A percentile compares a stretch with the other conserved stretches of the same genome.
These are phyloP conservation scores for Orbilia blumenaviensis DNA, from an alignment of 2,329 filamentous ascomycete species.

Conservation along the genomic window DNA sequence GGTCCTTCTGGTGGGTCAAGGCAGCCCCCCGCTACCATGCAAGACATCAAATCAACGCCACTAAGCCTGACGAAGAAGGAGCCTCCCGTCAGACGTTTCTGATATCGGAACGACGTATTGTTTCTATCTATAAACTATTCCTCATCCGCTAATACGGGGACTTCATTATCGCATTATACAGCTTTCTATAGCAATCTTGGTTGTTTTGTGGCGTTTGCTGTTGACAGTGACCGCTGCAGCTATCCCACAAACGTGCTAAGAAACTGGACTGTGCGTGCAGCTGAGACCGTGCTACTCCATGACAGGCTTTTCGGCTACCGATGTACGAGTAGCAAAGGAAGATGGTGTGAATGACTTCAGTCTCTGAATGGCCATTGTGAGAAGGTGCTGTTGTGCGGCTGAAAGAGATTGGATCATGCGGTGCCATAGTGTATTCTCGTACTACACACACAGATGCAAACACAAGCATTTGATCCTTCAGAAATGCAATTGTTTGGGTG, in stretches of 20 bases:
- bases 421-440: neutral
- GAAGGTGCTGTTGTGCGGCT: conserved; percentile 20
- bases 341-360: neutral
- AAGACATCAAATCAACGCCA: conserved; percentile 8
- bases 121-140: conserved; percentile 37
- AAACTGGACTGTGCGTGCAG: neutral
- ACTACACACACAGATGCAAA: neutral
- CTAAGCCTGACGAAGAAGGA: conserved; percentile 48
- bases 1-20: conserved; percentile 20
- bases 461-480: conserved; percentile 6
- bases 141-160: conserved; percentile 25
- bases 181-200: conserved; percentile 6
- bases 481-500: neutral
- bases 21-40: conserved; percentile 13
- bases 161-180: conserved; percentile 38
- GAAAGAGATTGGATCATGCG: conserved; percentile 16
- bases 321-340: neutral
- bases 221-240: neutral
- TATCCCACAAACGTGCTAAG: neutral
- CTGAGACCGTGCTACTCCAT: neutral
- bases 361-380: conserved; percentile 17
- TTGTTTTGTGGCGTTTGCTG: conserved; percentile 23
- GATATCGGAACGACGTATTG: conserved; percentile 19
- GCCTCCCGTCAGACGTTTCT: conserved; percentile 14
- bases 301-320: conserved; percentile 11